Conservation (phyloP, 2,329 filamentous ascomycete genomes). For the Whalleya microplaca region DNA sequence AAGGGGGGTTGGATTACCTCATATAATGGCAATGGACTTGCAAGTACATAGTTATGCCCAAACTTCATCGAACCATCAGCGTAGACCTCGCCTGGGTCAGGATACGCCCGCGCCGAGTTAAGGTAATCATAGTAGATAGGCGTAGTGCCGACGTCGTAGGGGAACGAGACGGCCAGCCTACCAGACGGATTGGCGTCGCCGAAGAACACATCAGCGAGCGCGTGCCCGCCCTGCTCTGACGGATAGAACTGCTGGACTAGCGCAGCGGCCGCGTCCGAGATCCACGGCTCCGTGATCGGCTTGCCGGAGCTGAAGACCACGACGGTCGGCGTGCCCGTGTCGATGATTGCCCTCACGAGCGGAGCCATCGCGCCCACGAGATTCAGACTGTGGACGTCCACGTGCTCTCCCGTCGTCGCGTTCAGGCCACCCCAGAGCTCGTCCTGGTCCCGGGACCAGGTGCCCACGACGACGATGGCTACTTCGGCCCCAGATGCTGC, state of each 20-base stretch:
- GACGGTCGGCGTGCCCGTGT: slow-evolving; percentile 68
- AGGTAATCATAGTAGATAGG: slow-evolving; percentile 75
- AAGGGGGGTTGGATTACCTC: slow-evolving; percentile 29
- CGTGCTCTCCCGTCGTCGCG: slow-evolving; percentile 75
- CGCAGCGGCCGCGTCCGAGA: slow-evolving; percentile 65
- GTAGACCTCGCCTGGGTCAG: slow-evolving; percentile 56
- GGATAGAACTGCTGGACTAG: slow-evolving; percentile 78
- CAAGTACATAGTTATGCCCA: slow-evolving; percentile 67
- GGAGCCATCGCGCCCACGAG: slow-evolving; percentile 72
- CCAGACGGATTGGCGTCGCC: slow-evolving; percentile 68
- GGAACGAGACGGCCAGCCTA: slow-evolving; percentile 69
- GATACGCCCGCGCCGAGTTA: slow-evolving; percentile 62
- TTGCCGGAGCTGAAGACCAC: slow-evolving; percentile 73
- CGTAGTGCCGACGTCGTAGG: slow-evolving; percentile 66
- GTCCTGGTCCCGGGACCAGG: slow-evolving; percentile 73
- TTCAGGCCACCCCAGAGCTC: slow-evolving; percentile 74
- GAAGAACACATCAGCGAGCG: slow-evolving; percentile 68
- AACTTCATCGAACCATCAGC: slow-evolving; percentile 65
- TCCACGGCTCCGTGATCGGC: slow-evolving; percentile 74
- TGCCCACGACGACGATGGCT: slow-evolving; percentile 74
- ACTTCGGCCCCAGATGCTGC: slow-evolving; percentile 70
- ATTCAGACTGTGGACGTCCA: slow-evolving; percentile 65
- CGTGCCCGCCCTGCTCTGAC: slow-evolving; percentile 68
- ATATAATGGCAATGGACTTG: slow-evolving; percentile 63
- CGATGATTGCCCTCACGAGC: slow-evolving; percentile 68